Base-by-base conservation (phyloP, 768 basidiomycete genomes). In the Flagelloscypha sp. region DNA sequence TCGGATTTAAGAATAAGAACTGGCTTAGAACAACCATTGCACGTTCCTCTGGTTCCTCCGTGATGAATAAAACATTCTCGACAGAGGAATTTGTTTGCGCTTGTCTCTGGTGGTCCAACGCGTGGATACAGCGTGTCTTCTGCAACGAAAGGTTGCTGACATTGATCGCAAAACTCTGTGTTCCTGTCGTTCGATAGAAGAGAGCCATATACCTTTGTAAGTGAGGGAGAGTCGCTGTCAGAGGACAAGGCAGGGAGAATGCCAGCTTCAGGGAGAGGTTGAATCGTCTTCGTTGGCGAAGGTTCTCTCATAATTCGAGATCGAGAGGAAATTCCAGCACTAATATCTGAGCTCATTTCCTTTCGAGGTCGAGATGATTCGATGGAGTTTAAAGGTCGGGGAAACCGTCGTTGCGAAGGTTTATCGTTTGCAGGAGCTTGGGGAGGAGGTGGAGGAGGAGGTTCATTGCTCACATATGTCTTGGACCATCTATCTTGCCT, bases 101-200 rank as follows among this genome's bases (percentile, higher is more conserved):
- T 50, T 5, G 57, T 42, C n/a, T 46, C 49, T 31, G 50, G 52
- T 37, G 50, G 47, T 37, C 27, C 46, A 35, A 54, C 53, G 36
- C 24, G 80, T 81, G 87, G 87, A 49, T 86, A 90, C 41, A 90
- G 85, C 20, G 87, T 90, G 15, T 82, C 74, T 53, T 90, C 86
- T 2, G 86, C 85, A 23, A 76, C 72, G 49, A 89, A 90, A 7
- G 66, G 61, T 0, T 65, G 55, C 11, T 63, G 59, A 51, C 87
- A 90, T 9, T 75, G 52, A 22, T 70, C 71, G 52, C 87, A 90
- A 3, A 74, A 72, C 48, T 80, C 79, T 18, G 76, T 70, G 79
- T 70, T 48, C 83, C 83, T 45, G 78, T 78, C 16, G 84, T 75
- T 49, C 88, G 86, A 12, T n/a, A 90, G 62, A 16, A 90, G 71